These are phyloP conservation scores for Erythrophleum fordii DNA, from an alignment of 306 rosid species.

Conservation along the genomic window DNA sequence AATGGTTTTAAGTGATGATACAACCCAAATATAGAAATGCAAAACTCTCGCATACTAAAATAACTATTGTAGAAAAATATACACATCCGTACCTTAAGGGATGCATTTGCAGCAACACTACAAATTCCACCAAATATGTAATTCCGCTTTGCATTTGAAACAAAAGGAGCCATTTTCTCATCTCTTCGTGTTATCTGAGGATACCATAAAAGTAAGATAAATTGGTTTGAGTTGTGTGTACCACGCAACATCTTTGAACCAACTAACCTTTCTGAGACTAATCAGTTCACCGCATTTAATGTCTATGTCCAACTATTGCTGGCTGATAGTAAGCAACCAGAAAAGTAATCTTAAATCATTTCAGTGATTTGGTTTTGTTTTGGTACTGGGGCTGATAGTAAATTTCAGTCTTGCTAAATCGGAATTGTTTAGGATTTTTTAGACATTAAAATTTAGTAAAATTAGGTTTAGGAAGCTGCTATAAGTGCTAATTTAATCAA, in stretches of 20 bases:
- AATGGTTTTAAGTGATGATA: constrained; percentile 24
- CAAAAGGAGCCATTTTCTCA: constrained; percentile 96
- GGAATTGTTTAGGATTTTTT: constrained; percentile 9
- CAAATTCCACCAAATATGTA: constrained; percentile 99
- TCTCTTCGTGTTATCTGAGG: constrained; percentile 92
- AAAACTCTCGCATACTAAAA: background rate
- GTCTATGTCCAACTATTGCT: background rate
- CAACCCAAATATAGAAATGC: constrained; percentile 25
- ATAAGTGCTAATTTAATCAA: background rate
- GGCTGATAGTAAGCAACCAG: background rate
- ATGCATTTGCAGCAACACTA: constrained; percentile 81
- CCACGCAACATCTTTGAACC: constrained; percentile 36
- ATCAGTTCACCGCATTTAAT: background rate
- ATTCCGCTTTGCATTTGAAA: constrained; percentile 75
- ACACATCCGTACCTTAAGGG: constrained; percentile 63
- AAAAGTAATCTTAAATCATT: background rate
- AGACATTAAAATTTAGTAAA: background rate
- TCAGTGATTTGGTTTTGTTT: background rate
- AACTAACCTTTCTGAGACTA: constrained; percentile 28
- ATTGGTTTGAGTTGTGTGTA: constrained; percentile 33
- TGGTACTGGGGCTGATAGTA: background rate
- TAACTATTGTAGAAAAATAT: constrained; percentile 19
- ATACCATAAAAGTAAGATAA: constrained; percentile 40
- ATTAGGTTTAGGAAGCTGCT: background rate
- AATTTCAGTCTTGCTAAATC: constrained; percentile 4